Conservation (phyloP, 108 stramenopile species). For the Fistulifera pelliculosa region DNA sequence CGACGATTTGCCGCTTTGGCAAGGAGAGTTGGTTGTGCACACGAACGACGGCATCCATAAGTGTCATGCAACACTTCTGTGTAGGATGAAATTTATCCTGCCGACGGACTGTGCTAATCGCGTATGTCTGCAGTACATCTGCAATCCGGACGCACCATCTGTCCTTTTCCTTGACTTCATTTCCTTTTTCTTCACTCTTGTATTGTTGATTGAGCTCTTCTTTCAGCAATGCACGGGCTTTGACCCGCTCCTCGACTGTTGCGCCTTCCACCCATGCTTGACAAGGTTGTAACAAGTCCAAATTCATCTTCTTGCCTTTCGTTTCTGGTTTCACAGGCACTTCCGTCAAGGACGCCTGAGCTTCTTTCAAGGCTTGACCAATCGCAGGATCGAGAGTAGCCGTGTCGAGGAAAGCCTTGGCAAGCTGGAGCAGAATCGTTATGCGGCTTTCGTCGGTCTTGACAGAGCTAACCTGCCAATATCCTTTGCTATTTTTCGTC, state of each 20-base stretch:
- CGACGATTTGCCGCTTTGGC: neutral
- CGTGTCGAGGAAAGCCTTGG: no score
- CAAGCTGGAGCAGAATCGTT: no score
- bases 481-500: no score
- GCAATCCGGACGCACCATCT: neutral
- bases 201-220: slow-evolving; percentile 4
- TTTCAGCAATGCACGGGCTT: slow-evolving; percentile 10
- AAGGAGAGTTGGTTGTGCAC: neutral
- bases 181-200: neutral
- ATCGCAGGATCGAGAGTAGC: no score
- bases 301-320: no score
- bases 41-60: slow-evolving; percentile 3
- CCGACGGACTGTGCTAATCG: neutral
- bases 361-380: no score
- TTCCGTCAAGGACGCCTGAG: no score
- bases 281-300: no score
- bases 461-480: no score
- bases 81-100: neutral
- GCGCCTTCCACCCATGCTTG: neutral
- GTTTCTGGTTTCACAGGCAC: no score
- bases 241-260: slow-evolving; percentile 13
- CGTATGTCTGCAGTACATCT: neutral
- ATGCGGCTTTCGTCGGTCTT: no score
- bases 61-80: slow-evolving; percentile 2
- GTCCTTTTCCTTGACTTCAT: neutral